Conservation (phyloP, 768 basidiomycete genomes). For the Ephemerocybe angulata region DNA sequence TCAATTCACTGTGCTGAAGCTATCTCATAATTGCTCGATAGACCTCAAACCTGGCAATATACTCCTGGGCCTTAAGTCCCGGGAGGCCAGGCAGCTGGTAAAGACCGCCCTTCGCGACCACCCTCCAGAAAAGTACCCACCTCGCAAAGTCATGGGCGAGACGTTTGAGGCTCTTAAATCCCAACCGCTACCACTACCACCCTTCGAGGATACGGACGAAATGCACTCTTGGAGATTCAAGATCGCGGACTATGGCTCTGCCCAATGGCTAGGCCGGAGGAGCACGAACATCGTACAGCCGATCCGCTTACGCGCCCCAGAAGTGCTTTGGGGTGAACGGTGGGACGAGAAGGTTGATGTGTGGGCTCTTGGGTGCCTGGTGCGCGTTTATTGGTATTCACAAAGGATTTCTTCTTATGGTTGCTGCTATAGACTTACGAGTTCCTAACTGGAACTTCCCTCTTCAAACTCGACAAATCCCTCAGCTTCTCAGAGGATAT, state of each 20-base stretch:
- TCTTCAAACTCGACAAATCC: slow-evolving; percentile 6
- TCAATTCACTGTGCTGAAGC: not conserved
- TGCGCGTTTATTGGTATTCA: slow-evolving; percentile 4
- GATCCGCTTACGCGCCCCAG: slow-evolving; percentile 17
- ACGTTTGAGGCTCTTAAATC: slow-evolving; percentile 6
- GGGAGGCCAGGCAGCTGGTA: slow-evolving; percentile 1
- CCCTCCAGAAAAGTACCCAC: slow-evolving; percentile 6
- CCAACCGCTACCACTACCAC: slow-evolving; percentile 3
- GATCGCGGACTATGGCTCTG: slow-evolving; percentile 6
- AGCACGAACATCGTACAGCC: slow-evolving; percentile 6
- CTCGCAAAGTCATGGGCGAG: slow-evolving; percentile 8
- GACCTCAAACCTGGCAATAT: slow-evolving; percentile 12
- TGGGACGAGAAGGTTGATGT: slow-evolving; percentile 27
- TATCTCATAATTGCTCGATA: not conserved
- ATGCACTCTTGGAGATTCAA: slow-evolving; percentile 11
- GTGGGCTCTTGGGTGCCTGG: slow-evolving; percentile 24
- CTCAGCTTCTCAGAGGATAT: not conserved
- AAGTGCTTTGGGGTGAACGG: slow-evolving; percentile 20
- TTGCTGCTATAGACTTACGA: slow-evolving; percentile 13
- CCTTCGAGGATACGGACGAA: not conserved
- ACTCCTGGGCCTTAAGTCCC: not conserved
- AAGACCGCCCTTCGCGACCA: not conserved
- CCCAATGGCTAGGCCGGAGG: slow-evolving; percentile 8
- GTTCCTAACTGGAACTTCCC: slow-evolving; percentile 10
- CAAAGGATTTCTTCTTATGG: not conserved